These are phyloP conservation scores for Phytophthora rubi DNA, from an alignment of 352 stramenopile species.

Conservation along the genomic window DNA sequence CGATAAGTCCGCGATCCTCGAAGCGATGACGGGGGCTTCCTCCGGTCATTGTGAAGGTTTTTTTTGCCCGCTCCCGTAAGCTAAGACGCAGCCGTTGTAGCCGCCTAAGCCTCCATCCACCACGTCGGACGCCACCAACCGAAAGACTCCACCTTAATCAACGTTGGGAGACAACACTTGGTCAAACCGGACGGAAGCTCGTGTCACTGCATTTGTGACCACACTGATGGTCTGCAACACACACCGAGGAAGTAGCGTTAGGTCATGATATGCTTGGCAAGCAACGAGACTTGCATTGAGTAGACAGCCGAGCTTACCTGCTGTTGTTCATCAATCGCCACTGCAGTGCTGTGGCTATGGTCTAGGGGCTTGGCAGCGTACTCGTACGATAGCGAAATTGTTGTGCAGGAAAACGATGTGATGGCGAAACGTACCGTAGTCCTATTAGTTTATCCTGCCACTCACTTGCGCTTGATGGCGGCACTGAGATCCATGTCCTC, in stretches of 20 bases:
- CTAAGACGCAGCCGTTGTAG: slow-evolving; percentile 84
- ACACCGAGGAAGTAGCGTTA: not conserved
- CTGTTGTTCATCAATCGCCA: slow-evolving; percentile 54
- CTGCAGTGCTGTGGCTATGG: slow-evolving; percentile 19
- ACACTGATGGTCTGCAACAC: slow-evolving; percentile 60
- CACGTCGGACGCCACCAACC: slow-evolving; percentile 48
- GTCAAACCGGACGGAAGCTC: slow-evolving; percentile 75
- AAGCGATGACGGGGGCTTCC: slow-evolving; percentile 53
- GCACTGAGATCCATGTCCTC: slow-evolving; percentile 54
- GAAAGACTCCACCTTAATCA: slow-evolving; percentile 63
- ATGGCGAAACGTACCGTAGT: slow-evolving; percentile 27
- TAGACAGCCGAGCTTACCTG: slow-evolving; percentile 35
- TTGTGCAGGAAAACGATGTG: slow-evolving; percentile 23
- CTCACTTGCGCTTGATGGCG: slow-evolving; percentile 75
- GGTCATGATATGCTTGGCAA: not conserved
- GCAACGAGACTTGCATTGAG: not conserved
- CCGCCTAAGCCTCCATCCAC: slow-evolving; percentile 65
- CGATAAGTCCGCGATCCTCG: slow-evolving; percentile 66
- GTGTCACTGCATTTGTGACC: slow-evolving; percentile 56
- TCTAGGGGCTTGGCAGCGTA: not conserved
- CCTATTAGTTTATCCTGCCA: slow-evolving; percentile 39
- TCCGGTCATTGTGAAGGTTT: slow-evolving; percentile 79
- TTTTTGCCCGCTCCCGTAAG: slow-evolving; percentile 70
- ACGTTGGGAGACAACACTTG: slow-evolving; percentile 51
- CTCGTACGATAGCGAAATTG: slow-evolving; percentile 14